Evolutionary conservation across 495 filamentous ascomycete species (phyloP).

Genomic region (Chaetomium fimeti): DNA sequence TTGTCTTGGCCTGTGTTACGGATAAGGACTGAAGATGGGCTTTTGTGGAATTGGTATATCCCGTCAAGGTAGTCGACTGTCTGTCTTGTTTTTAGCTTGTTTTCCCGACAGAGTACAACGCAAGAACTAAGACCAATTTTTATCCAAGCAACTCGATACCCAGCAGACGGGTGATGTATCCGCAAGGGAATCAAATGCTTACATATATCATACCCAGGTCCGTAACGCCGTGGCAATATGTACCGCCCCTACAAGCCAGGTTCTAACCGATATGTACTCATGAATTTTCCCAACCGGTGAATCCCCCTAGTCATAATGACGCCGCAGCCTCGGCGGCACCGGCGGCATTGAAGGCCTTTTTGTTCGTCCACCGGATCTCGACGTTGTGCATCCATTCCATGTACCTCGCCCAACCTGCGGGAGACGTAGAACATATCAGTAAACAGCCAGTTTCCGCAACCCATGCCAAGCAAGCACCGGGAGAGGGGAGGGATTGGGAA

Average conservation of each 20-base stretch:
- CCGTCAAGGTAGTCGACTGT: neutral
- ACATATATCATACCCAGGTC: conserved; percentile 3
- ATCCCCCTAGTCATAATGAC: conserved; percentile 53
- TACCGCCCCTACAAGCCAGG: conserved; percentile 4
- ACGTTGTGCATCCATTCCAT: conserved; percentile 59
- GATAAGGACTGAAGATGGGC: neutral
- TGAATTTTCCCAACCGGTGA: conserved; percentile 24
- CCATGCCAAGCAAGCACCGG: neutral
- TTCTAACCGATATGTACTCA: conserved; percentile 20
- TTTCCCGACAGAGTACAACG: neutral
- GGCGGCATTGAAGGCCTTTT: conserved; percentile 58
- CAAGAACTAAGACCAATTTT: neutral
- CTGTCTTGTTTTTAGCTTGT: neutral
- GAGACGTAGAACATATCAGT: conserved; percentile 22
- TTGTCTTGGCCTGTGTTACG: neutral
- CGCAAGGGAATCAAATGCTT: conserved; percentile 4
- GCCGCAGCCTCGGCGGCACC: conserved; percentile 72
- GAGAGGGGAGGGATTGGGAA: neutral
- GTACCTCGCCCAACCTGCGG: conserved; percentile 54
- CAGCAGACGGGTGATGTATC: neutral
- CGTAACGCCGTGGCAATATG: conserved; percentile 20
- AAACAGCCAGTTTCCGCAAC: neutral
- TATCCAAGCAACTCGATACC: neutral
- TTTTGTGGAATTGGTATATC: conserved; percentile 8
- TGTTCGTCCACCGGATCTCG: conserved; percentile 53